Conservation (phyloP, 2,329 filamentous ascomycete species). For the Penicillium sp. region DNA sequence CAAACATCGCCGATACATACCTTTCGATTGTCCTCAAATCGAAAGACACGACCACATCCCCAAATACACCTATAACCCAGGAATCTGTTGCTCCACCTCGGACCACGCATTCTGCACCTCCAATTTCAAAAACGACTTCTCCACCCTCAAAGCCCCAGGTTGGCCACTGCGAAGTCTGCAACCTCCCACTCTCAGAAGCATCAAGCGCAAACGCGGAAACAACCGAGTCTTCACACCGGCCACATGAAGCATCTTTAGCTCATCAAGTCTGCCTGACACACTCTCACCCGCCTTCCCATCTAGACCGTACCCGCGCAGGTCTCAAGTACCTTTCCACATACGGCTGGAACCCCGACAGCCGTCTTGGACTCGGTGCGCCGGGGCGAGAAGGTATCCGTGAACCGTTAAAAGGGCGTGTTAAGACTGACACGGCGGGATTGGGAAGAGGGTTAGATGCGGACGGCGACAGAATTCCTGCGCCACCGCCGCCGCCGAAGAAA, state of each 20-base stretch:
- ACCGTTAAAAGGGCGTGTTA: conserved; percentile 66
- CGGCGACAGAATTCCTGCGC: conserved; percentile 24
- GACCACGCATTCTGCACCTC: conserved; percentile 14
- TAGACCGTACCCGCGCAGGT: conserved; percentile 53
- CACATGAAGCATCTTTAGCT: conserved; percentile 48
- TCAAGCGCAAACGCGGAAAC: background rate
- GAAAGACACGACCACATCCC: conserved; percentile 5
- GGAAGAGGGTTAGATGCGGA: conserved; percentile 47
- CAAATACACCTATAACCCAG: conserved; percentile 5
- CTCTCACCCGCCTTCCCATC: conserved; percentile 52
- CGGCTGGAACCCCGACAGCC: conserved; percentile 56
- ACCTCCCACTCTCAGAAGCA: conserved; percentile 44
- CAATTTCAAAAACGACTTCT: conserved; percentile 4
- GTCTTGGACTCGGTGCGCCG: conserved; percentile 63
- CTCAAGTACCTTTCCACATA: conserved; percentile 52
- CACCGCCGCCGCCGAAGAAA: conserved; percentile 37
- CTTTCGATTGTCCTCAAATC: conserved; percentile 44
- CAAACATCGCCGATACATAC: conserved; percentile 39
- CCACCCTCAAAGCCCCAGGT: conserved; percentile 1
- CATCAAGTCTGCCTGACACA: conserved; percentile 55
- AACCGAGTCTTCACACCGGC: conserved; percentile 5
- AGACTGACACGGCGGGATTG: conserved; percentile 69
- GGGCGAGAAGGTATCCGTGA: conserved; percentile 65
- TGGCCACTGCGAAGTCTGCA: conserved; percentile 52
- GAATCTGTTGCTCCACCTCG: conserved; percentile 2